A percentile compares a stretch with the other conserved stretches of the same genome.
phyloP scores from a whole-genome alignment of 1,139 yeast species.

The Zygosaccharomyces pseudobailii region DNA sequence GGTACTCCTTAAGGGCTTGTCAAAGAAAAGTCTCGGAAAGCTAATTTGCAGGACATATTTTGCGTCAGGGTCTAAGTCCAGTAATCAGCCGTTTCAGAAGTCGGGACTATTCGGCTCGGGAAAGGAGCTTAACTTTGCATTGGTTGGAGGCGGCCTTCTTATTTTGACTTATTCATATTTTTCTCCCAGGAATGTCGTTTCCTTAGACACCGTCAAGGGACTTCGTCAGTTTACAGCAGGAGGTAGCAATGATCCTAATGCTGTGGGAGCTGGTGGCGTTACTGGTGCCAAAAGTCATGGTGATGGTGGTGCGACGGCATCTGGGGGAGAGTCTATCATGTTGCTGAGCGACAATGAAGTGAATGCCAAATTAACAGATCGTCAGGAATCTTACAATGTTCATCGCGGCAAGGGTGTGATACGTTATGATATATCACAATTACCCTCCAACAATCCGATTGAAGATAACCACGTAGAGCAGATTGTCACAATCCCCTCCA shows the following conservation, averaged over 20 bases:
- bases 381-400: slow-evolving; percentile 75
- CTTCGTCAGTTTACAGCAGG: slow-evolving; percentile 19
- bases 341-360: slow-evolving; percentile 71
- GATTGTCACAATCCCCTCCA: slow-evolving; percentile 73
- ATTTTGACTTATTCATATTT: slow-evolving; percentile 21
- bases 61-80: slow-evolving; percentile 1
- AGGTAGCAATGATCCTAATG: background rate
- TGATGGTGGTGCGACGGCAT: background rate
- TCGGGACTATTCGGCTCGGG: slow-evolving; percentile 7
- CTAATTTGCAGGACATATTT: slow-evolving; percentile 13
- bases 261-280: background rate
- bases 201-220: slow-evolving; percentile 21
- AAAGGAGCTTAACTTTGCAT: slow-evolving; percentile 17
- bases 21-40: slow-evolving; percentile 14
- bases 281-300: background rate
- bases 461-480: slow-evolving; percentile 92
- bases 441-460: slow-evolving; percentile 88
- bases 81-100: slow-evolving; percentile 3
- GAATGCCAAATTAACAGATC: slow-evolving; percentile 59
- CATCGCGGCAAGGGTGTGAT: slow-evolving; percentile 86
- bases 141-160: slow-evolving; percentile 20
- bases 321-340: slow-evolving; percentile 23
- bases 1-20: slow-evolving; percentile 15
- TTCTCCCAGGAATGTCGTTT: slow-evolving; percentile 14
- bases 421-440: slow-evolving; percentile 86